These are phyloP conservation scores for Bromus sterilis DNA, from an alignment of 176 grass and related monocot species.

Conservation along the genomic window DNA sequence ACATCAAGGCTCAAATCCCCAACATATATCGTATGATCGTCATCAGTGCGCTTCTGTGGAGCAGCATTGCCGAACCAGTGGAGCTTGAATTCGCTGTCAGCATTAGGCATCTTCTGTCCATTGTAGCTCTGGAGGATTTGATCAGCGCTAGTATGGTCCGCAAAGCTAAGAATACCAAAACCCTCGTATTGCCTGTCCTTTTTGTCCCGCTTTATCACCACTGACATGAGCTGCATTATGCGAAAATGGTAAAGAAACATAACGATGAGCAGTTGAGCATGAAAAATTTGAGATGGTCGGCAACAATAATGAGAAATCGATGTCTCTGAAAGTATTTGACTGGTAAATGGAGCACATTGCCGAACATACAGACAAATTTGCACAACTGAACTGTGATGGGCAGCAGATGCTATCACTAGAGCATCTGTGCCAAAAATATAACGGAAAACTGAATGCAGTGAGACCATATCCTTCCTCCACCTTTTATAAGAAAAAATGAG, in stretches of 20 bases:
- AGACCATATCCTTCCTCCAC: neutral
- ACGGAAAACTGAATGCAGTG: neutral
- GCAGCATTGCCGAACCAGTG: slow-evolving; percentile 47
- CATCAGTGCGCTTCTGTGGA: slow-evolving; percentile 45
- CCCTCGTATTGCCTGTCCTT: slow-evolving; percentile 33
- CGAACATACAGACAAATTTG: neutral
- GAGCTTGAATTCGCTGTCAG: slow-evolving; percentile 45
- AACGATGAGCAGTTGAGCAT: neutral
- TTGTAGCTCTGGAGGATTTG: slow-evolving; percentile 54
- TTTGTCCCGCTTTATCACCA: slow-evolving; percentile 45
- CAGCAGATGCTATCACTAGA: neutral
- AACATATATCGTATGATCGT: slow-evolving; percentile 64
- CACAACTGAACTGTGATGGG: neutral
- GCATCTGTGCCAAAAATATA: neutral
- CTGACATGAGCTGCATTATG: slow-evolving; percentile 33
- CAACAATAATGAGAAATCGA: neutral
- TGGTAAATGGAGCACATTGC: neutral
- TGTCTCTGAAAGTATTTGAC: neutral
- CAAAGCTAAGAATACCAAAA: slow-evolving; percentile 65
- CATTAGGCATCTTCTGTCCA: slow-evolving; percentile 76
- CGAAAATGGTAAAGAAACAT: neutral
- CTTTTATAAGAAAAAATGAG: too few species aligned
- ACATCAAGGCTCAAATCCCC: slow-evolving; percentile 77
- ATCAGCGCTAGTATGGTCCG: slow-evolving; percentile 23
- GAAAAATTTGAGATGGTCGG: neutral